Conservation (phyloP, 2,329 filamentous ascomycete species). For the Chaetomium strumarium region DNA sequence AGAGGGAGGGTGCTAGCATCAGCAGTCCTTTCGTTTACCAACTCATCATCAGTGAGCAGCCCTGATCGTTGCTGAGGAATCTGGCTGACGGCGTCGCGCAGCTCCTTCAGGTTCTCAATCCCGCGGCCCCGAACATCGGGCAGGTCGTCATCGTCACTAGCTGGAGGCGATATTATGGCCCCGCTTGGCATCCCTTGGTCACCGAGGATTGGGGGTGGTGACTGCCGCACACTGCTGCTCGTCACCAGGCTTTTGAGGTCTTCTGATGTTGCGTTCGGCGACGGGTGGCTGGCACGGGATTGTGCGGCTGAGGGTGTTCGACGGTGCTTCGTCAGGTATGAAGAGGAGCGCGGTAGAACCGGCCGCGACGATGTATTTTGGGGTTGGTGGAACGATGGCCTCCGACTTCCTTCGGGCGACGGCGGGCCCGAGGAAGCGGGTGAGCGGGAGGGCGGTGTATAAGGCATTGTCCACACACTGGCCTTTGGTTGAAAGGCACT, state of each 20-base stretch:
- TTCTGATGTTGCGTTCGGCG: slow-evolving; percentile 45
- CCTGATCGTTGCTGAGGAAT: slow-evolving; percentile 61
- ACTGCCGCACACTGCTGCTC: slow-evolving; percentile 67
- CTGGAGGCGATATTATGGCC: slow-evolving; percentile 83
- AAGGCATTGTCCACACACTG: slow-evolving; percentile 58
- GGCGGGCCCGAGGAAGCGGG: slow-evolving; percentile 53
- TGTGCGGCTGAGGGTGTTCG: slow-evolving; percentile 47
- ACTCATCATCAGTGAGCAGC: slow-evolving; percentile 43
- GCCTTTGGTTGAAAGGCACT: slow-evolving; percentile 29
- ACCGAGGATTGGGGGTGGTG: slow-evolving; percentile 74
- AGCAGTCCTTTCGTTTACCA: slow-evolving; percentile 18
- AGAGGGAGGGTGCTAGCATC: slow-evolving; percentile 34
- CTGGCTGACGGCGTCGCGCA: slow-evolving; percentile 76
- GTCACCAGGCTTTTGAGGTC: slow-evolving; percentile 42
- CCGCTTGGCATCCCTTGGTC: slow-evolving; percentile 68
- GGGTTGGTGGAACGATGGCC: slow-evolving; percentile 46
- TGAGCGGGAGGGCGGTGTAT: slow-evolving; percentile 71
- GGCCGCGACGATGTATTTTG: slow-evolving; percentile 41
- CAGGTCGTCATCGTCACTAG: slow-evolving; percentile 74
- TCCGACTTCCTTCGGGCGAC: slow-evolving; percentile 53
- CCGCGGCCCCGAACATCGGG: slow-evolving; percentile 36
- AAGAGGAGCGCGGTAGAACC: slow-evolving; percentile 56
- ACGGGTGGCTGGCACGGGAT: slow-evolving; percentile 34
- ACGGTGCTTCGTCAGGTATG: slow-evolving; percentile 59
- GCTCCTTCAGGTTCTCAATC: slow-evolving; percentile 53